phyloP scores from a whole-genome alignment of 805 yeast species.

The Wickerhamiella hasegawae region DNA sequence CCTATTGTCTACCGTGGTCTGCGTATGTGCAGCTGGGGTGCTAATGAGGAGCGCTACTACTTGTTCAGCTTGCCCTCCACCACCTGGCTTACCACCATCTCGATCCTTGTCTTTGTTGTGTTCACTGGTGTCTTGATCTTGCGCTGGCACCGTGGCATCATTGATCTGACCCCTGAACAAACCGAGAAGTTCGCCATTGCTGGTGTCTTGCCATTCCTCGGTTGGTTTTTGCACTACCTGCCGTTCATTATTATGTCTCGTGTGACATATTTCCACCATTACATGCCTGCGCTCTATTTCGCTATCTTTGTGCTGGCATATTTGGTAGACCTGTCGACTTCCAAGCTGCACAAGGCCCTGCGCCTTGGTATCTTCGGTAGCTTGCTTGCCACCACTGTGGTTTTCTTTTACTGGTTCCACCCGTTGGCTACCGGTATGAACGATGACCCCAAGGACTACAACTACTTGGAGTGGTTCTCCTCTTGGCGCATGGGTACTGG shows the following conservation, averaged over 20 bases:
- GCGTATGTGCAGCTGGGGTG: constrained; percentile 64
- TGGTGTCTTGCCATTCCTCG: constrained; percentile 72
- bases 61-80: constrained; percentile 49
- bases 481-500: constrained; percentile 34
- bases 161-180: constrained; percentile 28
- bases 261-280: constrained; percentile 93
- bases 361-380: constrained; percentile 26
- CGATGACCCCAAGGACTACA: constrained; percentile 33
- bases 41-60: constrained; percentile 39
- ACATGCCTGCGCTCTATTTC: constrained; percentile 86
- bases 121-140: constrained; percentile 24
- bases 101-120: constrained; percentile 27
- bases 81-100: constrained; percentile 38
- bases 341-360: constrained; percentile 17
- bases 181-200: constrained; percentile 36
- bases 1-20: constrained; percentile 52
- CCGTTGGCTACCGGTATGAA: constrained; percentile 74
- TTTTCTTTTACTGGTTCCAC: constrained; percentile 41
- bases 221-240: constrained; percentile 77
- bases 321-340: constrained; percentile 34
- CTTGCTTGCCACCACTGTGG: constrained; percentile 37
- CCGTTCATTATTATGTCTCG: constrained; percentile 92
- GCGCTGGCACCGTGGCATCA: constrained; percentile 58
- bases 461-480: constrained; percentile 35
- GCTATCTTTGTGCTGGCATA: constrained; percentile 68